phyloP scores from a whole-genome alignment of 2,329 filamentous ascomycete species.

The Fusarium anguioides region DNA sequence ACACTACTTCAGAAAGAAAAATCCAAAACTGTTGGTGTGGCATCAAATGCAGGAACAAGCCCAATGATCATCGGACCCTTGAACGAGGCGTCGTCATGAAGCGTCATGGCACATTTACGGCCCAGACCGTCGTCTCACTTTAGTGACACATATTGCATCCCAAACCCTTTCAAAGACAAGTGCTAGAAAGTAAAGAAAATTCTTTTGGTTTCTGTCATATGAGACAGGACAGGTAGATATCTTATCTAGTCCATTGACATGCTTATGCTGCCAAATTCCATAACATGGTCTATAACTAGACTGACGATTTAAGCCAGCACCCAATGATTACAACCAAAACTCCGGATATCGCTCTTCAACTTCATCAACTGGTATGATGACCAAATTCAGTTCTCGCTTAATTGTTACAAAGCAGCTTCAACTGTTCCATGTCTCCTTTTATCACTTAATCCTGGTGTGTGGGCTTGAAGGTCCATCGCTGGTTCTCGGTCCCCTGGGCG shows the following conservation, averaged over 20 bases:
- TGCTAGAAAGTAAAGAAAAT: neutral
- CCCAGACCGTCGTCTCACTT: slow-evolving; percentile 6
- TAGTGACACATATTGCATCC: neutral
- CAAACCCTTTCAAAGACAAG: neutral
- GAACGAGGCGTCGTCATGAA: neutral
- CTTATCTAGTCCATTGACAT: neutral
- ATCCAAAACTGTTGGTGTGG: slow-evolving; percentile 5
- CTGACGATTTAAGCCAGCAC: slow-evolving; percentile 22
- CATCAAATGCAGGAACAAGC: slow-evolving; percentile 20
- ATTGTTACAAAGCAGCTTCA: slow-evolving; percentile 20
- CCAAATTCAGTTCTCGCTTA: slow-evolving; percentile 30
- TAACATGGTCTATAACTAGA: slow-evolving; percentile 14
- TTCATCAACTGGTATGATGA: slow-evolving; percentile 31
- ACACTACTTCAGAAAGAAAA: neutral
- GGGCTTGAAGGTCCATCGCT: slow-evolving; percentile 73
- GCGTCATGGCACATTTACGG: slow-evolving; percentile 6
- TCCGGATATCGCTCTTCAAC: slow-evolving; percentile 44
- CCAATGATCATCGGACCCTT: slow-evolving; percentile 1
- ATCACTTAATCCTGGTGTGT: slow-evolving; percentile 50
- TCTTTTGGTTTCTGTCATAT: slow-evolving; percentile 12
- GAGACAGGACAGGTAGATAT: neutral
- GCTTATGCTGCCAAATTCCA: neutral
- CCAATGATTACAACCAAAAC: slow-evolving; percentile 44
- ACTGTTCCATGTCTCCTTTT: neutral
- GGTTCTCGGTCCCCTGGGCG: slow-evolving; percentile 67